Percentiles rank a stretch among this genome's conserved stretches.
Conservation (phyloP, 169 alveolate genomes). For the Plasmodium sp. region DNA sequence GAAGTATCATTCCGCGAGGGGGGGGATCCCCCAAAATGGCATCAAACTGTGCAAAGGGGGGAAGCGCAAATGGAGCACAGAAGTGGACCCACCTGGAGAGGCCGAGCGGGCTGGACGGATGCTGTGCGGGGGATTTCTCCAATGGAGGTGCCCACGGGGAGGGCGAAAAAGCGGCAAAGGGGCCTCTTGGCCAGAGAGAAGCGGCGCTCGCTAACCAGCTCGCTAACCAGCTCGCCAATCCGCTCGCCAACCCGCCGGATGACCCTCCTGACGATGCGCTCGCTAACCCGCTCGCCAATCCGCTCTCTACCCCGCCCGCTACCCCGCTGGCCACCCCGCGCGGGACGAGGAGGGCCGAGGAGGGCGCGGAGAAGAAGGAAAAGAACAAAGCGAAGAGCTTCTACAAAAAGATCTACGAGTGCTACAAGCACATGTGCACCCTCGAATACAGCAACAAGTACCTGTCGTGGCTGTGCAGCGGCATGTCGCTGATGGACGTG, state of each 20-base stretch:
- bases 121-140: background rate
- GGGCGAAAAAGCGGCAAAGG: background rate
- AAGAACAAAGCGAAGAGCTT: conserved; percentile 14
- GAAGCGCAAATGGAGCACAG: background rate
- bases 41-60: background rate
- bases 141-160: background rate
- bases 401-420: conserved; percentile 41
- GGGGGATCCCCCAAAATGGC: background rate
- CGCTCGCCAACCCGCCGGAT: too few relatives aligned
- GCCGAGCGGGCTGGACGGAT: background rate
- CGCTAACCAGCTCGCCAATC: background rate
- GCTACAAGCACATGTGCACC: conserved; percentile 56
- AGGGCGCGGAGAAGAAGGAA: background rate
- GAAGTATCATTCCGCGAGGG: background rate
- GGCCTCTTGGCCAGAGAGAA: background rate
- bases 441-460: conserved; percentile 50
- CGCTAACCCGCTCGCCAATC: too few relatives aligned
- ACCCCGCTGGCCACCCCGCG: background rate
- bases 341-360: background rate
- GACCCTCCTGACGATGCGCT: too few relatives aligned
- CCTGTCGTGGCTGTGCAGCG: conserved; percentile 64
- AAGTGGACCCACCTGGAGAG: background rate
- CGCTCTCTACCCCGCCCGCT: background rate
- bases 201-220: background rate
- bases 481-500: conserved; percentile 65